These are phyloP conservation scores for Aspergillus affinis DNA, from an alignment of 495 filamentous ascomycete species.

Conservation along the genomic window DNA sequence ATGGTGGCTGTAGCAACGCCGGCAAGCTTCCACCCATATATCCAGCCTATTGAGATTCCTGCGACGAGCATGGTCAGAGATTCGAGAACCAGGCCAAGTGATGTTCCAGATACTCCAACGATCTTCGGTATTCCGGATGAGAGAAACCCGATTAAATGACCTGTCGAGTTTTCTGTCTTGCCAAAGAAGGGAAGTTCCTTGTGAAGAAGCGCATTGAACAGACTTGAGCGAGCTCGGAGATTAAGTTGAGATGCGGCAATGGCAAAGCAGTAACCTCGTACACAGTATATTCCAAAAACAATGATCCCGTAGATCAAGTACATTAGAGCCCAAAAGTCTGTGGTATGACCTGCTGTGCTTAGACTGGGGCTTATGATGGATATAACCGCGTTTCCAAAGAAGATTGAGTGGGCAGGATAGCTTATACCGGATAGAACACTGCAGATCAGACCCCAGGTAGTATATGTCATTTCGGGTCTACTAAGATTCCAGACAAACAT, in stretches of 20 bases:
- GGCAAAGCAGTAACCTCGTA: conserved; percentile 25
- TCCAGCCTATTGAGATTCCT: conserved; percentile 46
- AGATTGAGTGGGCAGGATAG: conserved; percentile 75
- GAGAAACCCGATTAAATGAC: conserved; percentile 15
- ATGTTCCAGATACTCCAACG: conserved; percentile 42
- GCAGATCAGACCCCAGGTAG: conserved; percentile 50
- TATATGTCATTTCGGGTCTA: conserved; percentile 59
- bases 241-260: conserved; percentile 21
- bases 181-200: conserved; percentile 24
- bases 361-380: conserved; percentile 16
- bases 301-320: conserved; percentile 23
- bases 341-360: conserved; percentile 21
- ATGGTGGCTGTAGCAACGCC: conserved; percentile 64
- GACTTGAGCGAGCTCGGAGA: conserved; percentile 18
- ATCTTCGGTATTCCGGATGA: conserved; percentile 55
- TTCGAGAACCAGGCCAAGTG: conserved; percentile 29
- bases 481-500: conserved; percentile 75
- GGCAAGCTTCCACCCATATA: conserved; percentile 59
- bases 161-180: conserved; percentile 18
- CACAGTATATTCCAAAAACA: conserved; percentile 14
- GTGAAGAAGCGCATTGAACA: conserved; percentile 17
- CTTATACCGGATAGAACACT: conserved; percentile 66
- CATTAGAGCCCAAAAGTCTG: conserved; percentile 24
- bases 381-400: conserved; percentile 66
- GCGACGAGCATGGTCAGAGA: conserved; percentile 21